phyloP scores from a whole-genome alignment of 495 filamentous ascomycete genomes.

The Penicillium cinerascens region DNA sequence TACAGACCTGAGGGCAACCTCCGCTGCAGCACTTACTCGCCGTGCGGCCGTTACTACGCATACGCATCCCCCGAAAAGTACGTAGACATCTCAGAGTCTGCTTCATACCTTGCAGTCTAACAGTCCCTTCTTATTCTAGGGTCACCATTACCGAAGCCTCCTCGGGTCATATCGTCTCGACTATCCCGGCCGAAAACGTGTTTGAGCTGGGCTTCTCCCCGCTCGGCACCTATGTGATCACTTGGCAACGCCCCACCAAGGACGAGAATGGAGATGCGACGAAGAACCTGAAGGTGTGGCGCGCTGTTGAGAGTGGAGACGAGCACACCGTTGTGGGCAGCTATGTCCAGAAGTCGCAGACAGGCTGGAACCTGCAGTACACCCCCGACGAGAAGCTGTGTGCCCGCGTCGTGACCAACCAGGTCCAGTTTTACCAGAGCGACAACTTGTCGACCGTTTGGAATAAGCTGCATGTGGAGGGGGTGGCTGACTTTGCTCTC shows the following conservation, averaged over 20 bases:
- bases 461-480: constrained; percentile 93
- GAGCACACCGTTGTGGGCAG: constrained; percentile 74
- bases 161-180: constrained; percentile 70
- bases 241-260: constrained; percentile 91
- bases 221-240: constrained; percentile 85
- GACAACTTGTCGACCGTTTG: constrained; percentile 79
- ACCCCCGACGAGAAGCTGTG: constrained; percentile 88
- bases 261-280: constrained; percentile 87
- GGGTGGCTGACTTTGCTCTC: constrained; percentile 83
- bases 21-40: constrained; percentile 91
- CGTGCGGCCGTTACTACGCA: constrained; percentile 90
- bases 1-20: constrained; percentile 84
- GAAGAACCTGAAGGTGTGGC: constrained; percentile 98
- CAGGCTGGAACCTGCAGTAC: constrained; percentile 97
- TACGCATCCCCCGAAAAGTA: constrained; percentile 87
- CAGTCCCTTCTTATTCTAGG: constrained; percentile 35
- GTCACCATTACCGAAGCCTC: constrained; percentile 82
- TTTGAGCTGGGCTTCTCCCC: constrained; percentile 95
- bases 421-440: constrained; percentile 94
- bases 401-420: constrained; percentile 90
- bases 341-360: constrained; percentile 93
- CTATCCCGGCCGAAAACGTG: constrained; percentile 72
- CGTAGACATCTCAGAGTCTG: neutral
- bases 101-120: constrained; percentile 1
- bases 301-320: constrained; percentile 54